Percentiles rank a stretch among this genome's conserved stretches.
Evolutionary conservation across 2,329 filamentous ascomycete species (phyloP).

Genomic region (Atkinsonella texensis): DNA sequence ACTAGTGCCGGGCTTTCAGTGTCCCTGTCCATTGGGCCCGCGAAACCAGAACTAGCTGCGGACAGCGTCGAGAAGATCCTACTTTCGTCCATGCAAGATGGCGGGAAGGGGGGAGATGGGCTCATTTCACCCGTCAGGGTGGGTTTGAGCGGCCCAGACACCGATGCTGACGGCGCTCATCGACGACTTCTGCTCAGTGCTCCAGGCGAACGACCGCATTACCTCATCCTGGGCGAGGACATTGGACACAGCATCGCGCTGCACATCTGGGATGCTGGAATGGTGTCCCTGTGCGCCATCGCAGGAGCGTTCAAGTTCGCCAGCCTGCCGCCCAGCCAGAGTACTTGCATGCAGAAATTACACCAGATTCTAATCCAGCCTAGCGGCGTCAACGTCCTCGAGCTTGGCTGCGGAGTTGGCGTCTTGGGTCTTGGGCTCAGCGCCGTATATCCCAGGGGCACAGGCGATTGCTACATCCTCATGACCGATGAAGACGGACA

Average conservation of each 20-base stretch:
- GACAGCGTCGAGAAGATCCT: conserved; percentile 17
- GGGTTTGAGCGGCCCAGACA: conserved; percentile 15
- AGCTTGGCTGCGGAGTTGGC: conserved; percentile 46
- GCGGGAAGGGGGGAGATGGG: conserved; percentile 16
- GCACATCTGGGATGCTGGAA: conserved; percentile 47
- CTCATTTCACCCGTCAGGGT: conserved; percentile 34
- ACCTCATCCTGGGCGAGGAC: conserved; percentile 39
- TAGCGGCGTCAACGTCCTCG: conserved; percentile 31
- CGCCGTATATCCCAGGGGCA: conserved; percentile 17
- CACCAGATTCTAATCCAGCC: conserved; percentile 16
- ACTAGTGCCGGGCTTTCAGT: conserved; percentile 13
- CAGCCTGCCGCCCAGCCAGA: conserved; percentile 14
- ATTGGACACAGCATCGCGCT: conserved; percentile 48
- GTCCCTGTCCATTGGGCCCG: conserved; percentile 17
- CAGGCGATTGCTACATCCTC: conserved; percentile 24
- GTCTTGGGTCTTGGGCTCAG: conserved; percentile 40
- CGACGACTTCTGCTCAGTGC: conserved; percentile 18
- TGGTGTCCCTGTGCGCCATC: conserved; percentile 29
- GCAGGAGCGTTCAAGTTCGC: conserved; percentile 17
- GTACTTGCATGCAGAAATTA: conserved; percentile 19
- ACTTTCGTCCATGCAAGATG: conserved; percentile 10
- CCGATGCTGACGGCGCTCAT: conserved; percentile 15
- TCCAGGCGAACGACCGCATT: conserved; percentile 11
- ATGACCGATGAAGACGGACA: conserved; percentile 46
- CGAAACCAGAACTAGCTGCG: conserved; percentile 13